Evolutionary conservation across 305 asterid genomes (phyloP), one percentile per base, ranked within the genome.

Genomic region (Fraxinus platypoda): DNA sequence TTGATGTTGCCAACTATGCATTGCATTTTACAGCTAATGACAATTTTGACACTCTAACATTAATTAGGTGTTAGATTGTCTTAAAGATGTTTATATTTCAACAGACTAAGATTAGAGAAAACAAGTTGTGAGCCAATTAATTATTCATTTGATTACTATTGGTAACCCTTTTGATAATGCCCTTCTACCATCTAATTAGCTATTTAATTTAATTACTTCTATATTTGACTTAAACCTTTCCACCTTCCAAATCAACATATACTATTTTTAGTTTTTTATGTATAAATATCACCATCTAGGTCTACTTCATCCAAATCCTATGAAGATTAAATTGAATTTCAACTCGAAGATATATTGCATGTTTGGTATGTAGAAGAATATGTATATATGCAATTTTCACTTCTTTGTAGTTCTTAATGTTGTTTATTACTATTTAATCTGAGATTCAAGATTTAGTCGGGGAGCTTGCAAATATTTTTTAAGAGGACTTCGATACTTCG

Each of bases 1-100:
- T 57, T 57, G 2, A 57, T 21, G 1, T 30, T 68, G 49, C 35
- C 46, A 23, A 30, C 43, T 23, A 80, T 59, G 25, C 33, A 52
- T 57, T 19, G 80, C 35, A 73, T 49, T 78, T 33, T 76, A 85
- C 86, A 85, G 87, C 86, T 87, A 85, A 79, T 84, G 81, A 77
- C 74, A 84, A 86, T 26, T 80, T 83, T 78, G 93, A 90, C 86
- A 84, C 74, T 80, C 79, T 78, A 86, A 84, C 91, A 83, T 54
- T 54, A 72, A 66, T 66, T 23, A 81, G 81, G 87, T 81, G 91
- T 85, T 90, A 79, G 86, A 78, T 25, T 81, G 91, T 91, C 92
- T 82, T 82, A 87, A 87, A 74, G 94, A 92, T 70, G 93, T 91
- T 83, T 83, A 88, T 84, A 90, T 90, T 84, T 88, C 91, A 91